These are phyloP conservation scores for Dioscorea cayenensis DNA, from an alignment of 116 monocot genomes.

Conservation along the genomic window DNA sequence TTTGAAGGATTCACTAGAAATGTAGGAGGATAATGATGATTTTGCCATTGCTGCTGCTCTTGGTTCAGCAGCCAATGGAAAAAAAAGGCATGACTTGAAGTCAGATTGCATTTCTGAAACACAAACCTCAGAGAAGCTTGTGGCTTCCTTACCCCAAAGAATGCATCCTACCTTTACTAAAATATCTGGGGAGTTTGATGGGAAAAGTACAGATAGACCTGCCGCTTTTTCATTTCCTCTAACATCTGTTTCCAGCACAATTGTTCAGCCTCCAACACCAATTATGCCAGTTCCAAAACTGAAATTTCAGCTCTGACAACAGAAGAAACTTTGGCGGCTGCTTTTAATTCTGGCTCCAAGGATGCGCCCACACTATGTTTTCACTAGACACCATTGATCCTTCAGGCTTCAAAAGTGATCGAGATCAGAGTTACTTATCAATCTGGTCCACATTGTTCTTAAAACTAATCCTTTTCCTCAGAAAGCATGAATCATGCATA, in stretches of 20 bases:
- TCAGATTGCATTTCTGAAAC: conserved; percentile 9
- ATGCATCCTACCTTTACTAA: background rate
- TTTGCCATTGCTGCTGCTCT: conserved; percentile 4
- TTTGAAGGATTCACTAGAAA: conserved; percentile 34
- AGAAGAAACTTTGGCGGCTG: conserved; percentile 30
- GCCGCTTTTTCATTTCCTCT: conserved; percentile 32
- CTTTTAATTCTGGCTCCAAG: conserved; percentile 38
- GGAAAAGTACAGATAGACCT: conserved; percentile 6
- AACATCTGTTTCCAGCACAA: conserved; percentile 14
- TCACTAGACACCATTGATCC: background rate
- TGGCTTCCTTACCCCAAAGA: background rate
- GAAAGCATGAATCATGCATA: no score
- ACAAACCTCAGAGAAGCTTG: conserved; percentile 5
- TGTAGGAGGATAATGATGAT: conserved; percentile 24
- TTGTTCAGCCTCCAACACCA: background rate
- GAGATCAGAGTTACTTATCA: conserved; percentile 5
- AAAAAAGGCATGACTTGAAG: conserved; percentile 1
- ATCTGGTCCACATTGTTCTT: conserved; percentile 3
- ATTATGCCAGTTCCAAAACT: background rate
- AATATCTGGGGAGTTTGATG: background rate
- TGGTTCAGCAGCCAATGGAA: conserved; percentile 3
- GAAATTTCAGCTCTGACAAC: background rate
- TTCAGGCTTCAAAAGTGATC: conserved; percentile 8
- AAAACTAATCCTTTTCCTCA: no score
- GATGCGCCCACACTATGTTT: background rate